A percentile compares a stretch with the other conserved stretches of the same genome.
These are phyloP conservation scores for Geum urbanum DNA, from an alignment of 306 rosid genomes.

Conservation along the genomic window DNA sequence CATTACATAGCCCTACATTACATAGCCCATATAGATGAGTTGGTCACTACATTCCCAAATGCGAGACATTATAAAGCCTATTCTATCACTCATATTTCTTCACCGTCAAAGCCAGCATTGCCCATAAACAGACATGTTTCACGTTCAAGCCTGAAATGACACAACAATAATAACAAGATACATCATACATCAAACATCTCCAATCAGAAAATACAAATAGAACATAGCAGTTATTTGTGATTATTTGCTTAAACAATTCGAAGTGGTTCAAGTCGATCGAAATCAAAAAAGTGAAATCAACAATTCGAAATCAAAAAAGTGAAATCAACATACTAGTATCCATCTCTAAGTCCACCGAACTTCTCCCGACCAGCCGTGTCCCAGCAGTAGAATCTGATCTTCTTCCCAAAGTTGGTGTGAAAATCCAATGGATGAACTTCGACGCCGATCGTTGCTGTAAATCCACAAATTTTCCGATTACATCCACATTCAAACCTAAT, in stretches of 20 bases:
- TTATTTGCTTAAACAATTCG: not conserved
- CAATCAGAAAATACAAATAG: not conserved
- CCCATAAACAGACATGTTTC: not conserved
- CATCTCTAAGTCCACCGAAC: slow-evolving; percentile 34
- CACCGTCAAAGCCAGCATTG: no score
- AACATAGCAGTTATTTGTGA: no score
- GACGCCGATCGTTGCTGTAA: slow-evolving; percentile 28
- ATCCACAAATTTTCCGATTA: not conserved
- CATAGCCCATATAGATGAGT: no score
- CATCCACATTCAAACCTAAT: not conserved
- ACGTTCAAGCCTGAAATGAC: not conserved
- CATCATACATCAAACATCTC: not conserved
- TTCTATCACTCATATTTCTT: no score
- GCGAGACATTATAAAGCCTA: no score
- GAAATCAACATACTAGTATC: slow-evolving; percentile 21
- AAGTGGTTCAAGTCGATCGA: not conserved
- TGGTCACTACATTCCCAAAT: no score
- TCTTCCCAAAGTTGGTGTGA: slow-evolving; percentile 28
- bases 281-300: no score
- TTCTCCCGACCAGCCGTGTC: slow-evolving; percentile 36
- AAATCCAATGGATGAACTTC: slow-evolving; percentile 35
- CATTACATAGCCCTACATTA: no score
- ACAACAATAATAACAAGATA: not conserved
- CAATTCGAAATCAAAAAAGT: no score
- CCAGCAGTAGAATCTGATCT: slow-evolving; percentile 36